Base-by-base conservation (phyloP, 192 early-diverging fungal species). In the Backusella mclennaniae region DNA sequence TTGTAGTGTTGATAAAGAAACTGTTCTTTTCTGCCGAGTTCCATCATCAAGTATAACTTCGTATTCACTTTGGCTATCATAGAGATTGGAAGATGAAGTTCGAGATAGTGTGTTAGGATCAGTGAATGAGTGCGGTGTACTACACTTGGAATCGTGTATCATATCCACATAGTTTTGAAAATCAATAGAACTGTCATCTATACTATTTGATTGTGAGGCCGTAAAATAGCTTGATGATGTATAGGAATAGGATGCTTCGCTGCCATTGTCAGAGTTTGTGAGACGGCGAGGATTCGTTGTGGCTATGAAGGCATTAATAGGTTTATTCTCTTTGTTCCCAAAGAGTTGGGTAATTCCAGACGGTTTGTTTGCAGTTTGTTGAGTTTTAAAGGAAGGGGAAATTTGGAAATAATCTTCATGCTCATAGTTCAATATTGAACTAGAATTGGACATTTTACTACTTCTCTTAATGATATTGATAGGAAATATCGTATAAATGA, bases 1-100 rank as follows among this genome's bases (percentile, higher is more conserved):
- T 14, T 71, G 71, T 38, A 78, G 17, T 4, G 82, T 83, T 4
- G 82, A 80, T 17, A 83, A 49, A 17, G 82, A 79, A 3, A 83
- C 78, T 29, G 77, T 67, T 29, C 82, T 35, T 75, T 66, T 72
- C 49, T 79, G 75, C n/a, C 71, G 14, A 33, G 78, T 80, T 31
- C 78, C 82, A 71, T 83, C 56, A 14, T 63, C 56, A 4, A 63
- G 26, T 63, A 63, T 63, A 29, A 63, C 56, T 63, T 63, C 56
- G 29, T 63, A 63, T 11, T 63, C 56, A 26, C 56, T 63, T 23
- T 63, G 26, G 4, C 29, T 63, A 63, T 63, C 56, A 29, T 63
- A 63, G 56, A 29, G 4, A 5, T 63, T 63, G 12, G 56, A 63
- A 63, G 56, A 63, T 3, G 56, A 63, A 4, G 56, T 63, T 63